Evolutionary conservation across 1,139 yeast species (phyloP), one percentile per base, ranked within the genome.

Genomic region (Sugiyamaella sp.): DNA sequence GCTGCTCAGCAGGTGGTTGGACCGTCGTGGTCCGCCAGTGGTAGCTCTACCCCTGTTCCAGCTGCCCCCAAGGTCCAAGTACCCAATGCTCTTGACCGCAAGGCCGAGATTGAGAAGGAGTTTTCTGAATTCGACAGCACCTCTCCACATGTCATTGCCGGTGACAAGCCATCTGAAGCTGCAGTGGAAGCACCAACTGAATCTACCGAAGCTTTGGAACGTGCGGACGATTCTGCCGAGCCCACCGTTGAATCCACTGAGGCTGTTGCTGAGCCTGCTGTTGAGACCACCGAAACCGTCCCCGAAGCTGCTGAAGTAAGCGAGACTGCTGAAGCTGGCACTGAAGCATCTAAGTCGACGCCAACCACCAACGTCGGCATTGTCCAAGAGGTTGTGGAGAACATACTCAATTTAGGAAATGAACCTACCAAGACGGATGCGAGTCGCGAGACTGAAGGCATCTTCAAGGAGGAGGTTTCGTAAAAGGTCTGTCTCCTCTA

Each of bases 261-360:
- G 29, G 9, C 29, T 24, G 29, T 6, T 6, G 10, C 29, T 10
- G 29, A n/a, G 3, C 4, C 46, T 22, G 53, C 17, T 17, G 25
- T 40, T 20, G 63, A 45, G 37, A 61, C 65, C 48, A 54, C 61
- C 17, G 64, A 57, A 33, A n/a, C n/a, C n/a, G 66, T 61, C 56
- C 46, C 63, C 21, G 68, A 63, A 16, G 59, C 54, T 37, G 53
- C 54, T n/a, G 60, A 60, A 43, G 39, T 24, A 33, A 57, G 53
- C 14, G 39, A 22, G 16, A 43, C 52, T 21, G 55, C 50, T 5
- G 49, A 35, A 25, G 52, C 52, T 20, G 35, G 35, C 4, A n/a
- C 12, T 29, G 35, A 29, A 14, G 33, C 21, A n/a, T 3, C 25
- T 27, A 40, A 37, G 42, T 19, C 19, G 14, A n/a, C 39, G 22